Base-by-base conservation (phyloP, 2,329 filamentous ascomycete genomes). In the Orbilia blumenaviensis region DNA sequence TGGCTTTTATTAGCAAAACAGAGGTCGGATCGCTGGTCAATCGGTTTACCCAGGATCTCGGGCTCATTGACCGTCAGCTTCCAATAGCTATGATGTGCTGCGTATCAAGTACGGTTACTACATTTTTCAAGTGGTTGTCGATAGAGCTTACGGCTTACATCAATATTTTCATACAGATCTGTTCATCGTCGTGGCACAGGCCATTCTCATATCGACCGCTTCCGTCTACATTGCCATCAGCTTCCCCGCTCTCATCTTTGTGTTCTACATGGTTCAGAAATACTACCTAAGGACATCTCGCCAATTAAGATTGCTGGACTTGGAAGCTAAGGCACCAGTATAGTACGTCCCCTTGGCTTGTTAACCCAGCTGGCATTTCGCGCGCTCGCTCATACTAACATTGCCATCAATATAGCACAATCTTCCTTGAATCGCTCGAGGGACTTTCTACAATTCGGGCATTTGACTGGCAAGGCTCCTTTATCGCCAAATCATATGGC, bases 211-310 rank as follows among this genome's bases (percentile, higher is more conserved):
- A 38, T 84, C 84, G 78, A 77, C 84, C 77, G 78, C 85, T 79
- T 73, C 87, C 1, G 84, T 83, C 34, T 87, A 85, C 63, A 82
- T 87, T 0, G 84, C 84, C 0, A 83, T 86, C 21, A 82, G 83
- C 0, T 87, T 89, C 68, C 88, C 88, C 0, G 81, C 87, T 2
- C 79, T 89, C 1, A 73, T 84, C 7, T 81, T 79, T 0, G 75
- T 85, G 0, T 74, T 89, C 0, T 89, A 85, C 66, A 72, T 83
- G 1, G 81, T 89, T 0, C 88, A 89, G 76, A 86, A 83, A 62
- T 84, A 88, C 56, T 90, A 90, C 78, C 83, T 90, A 1, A 84
- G 86, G 0, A 90, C 88, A 0, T 89, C 88, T 0, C 83, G 88
- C 0, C 88, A 90, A 80, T 80, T 90, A 6, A 84, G 88, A 56